phyloP scores from a whole-genome alignment of 371 early-diverging fungal species.

The Enterocytospora artemiae region DNA sequence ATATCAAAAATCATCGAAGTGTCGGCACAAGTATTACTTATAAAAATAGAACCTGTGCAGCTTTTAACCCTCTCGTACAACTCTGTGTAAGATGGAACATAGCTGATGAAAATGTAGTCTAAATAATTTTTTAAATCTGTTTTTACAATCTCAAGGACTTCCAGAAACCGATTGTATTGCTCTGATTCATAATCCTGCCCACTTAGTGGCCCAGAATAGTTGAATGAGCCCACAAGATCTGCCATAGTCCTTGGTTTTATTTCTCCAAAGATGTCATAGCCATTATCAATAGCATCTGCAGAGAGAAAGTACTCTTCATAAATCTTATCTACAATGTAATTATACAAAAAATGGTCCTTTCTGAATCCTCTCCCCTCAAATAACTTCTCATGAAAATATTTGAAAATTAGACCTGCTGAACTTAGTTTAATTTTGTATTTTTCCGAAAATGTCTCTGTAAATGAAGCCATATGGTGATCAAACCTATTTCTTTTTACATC shows the following conservation, averaged over 20 bases:
- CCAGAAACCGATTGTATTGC: slow-evolving; percentile 27
- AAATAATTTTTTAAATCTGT: slow-evolving; percentile 44
- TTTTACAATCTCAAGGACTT: slow-evolving; percentile 40
- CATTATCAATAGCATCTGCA: slow-evolving; percentile 57
- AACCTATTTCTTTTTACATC: slow-evolving; percentile 67
- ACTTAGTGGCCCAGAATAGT: not conserved
- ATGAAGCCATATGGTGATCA: slow-evolving; percentile 92
- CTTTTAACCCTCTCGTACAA: slow-evolving; percentile 12
- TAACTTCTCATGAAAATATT: slow-evolving; percentile 58
- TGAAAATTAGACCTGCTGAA: slow-evolving; percentile 77
- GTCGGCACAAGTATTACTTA: slow-evolving; percentile 9
- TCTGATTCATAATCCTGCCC: not conserved
- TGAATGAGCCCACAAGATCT: slow-evolving; percentile 20
- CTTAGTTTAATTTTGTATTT: slow-evolving; percentile 70
- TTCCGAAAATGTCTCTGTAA: slow-evolving; percentile 70
- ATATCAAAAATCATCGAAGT: slow-evolving; percentile 25
- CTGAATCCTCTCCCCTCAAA: slow-evolving; percentile 7
- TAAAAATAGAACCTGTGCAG: slow-evolving; percentile 17
- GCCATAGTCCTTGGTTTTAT: slow-evolving; percentile 41
- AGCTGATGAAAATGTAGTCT: slow-evolving; percentile 12
- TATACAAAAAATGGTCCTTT: not conserved
- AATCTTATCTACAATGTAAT: slow-evolving; percentile 34
- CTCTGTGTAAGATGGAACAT: slow-evolving; percentile 15
- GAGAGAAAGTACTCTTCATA: slow-evolving; percentile 47
- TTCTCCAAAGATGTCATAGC: slow-evolving; percentile 34